A percentile compares a stretch with the other conserved stretches of the same genome.
Conservation (phyloP, 2,329 filamentous ascomycete genomes). For the Bertia moriformis region DNA sequence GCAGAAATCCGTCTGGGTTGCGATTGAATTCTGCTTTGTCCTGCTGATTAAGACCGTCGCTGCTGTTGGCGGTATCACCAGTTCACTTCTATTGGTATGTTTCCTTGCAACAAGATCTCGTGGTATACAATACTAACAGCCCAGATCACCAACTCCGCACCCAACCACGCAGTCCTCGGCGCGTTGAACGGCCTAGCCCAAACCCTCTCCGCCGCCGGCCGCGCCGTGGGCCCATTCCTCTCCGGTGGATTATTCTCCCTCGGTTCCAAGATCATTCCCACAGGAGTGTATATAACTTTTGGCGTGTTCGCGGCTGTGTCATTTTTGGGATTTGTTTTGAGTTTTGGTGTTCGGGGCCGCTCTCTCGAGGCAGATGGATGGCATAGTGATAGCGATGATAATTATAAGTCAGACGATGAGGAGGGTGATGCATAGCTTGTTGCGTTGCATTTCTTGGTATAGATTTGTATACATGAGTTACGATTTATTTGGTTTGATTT, state of each 20-base stretch:
- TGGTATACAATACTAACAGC: background rate
- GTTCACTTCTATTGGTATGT: background rate
- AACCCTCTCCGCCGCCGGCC: background rate
- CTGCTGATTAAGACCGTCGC: background rate
- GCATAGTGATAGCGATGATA: background rate
- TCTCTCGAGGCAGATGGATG: background rate
- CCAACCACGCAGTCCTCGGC: background rate
- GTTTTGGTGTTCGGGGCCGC: background rate
- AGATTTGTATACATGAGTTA: too few relatives aligned
- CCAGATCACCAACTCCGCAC: background rate
- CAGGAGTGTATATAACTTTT: background rate
- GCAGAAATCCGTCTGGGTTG: background rate
- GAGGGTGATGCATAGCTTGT: too few relatives aligned
- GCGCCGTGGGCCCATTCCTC: background rate
- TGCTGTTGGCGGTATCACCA: background rate
- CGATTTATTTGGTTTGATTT: too few relatives aligned
- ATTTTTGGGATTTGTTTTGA: background rate
- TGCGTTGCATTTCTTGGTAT: too few relatives aligned
- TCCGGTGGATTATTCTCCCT: background rate
- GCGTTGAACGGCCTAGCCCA: background rate
- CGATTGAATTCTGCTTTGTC: conserved; percentile 1
- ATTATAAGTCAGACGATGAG: conserved; percentile 1
- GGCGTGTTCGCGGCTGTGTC: conserved; percentile 1
- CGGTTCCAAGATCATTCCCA: background rate
- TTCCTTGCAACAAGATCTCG: background rate